These are phyloP conservation scores for Mycena sanguinolenta DNA, from an alignment of 768 basidiomycete genomes.

Conservation along the genomic window DNA sequence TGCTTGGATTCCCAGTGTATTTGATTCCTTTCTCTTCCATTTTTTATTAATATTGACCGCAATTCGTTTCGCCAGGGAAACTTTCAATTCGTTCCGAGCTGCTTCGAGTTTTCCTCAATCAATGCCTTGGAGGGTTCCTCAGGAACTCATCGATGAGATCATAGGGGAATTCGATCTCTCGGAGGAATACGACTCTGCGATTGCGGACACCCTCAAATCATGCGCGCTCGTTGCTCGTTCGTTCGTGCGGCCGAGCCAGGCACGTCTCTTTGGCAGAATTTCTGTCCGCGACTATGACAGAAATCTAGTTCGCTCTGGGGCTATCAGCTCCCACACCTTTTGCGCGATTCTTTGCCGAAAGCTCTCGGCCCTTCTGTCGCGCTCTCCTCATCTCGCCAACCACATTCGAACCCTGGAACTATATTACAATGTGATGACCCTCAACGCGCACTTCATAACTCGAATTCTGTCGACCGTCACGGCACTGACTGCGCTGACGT, in stretches of 20 bases:
- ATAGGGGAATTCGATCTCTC: constrained; percentile 2
- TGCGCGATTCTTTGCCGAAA: neutral
- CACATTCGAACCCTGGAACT: constrained; percentile 10
- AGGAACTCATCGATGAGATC: constrained; percentile 13
- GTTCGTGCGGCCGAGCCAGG: constrained; percentile 1
- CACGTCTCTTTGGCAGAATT: neutral
- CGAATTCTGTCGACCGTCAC: neutral
- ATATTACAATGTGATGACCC: neutral
- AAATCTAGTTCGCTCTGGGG: too few relatives aligned
- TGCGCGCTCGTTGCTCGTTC: constrained; percentile 4
- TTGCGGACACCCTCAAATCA: neutral
- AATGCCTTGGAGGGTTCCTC: too few relatives aligned
- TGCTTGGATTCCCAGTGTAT: too few relatives aligned
- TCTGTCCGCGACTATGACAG: constrained; percentile 9
- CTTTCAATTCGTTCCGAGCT: too few relatives aligned
- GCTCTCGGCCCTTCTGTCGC: neutral
- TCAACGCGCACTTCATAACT: neutral
- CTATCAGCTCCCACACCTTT: neutral
- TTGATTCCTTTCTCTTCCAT: too few relatives aligned
- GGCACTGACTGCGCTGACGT: neutral
- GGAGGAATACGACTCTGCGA: neutral
- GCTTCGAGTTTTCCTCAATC: too few relatives aligned
- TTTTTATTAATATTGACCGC: too few relatives aligned
- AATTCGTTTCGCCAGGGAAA: too few relatives aligned
- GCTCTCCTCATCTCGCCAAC: constrained; percentile 1